Evolutionary conservation across 2,329 filamentous ascomycete species (phyloP), one percentile per base, ranked within the genome.

Genomic region (Leptographium lundbergii): DNA sequence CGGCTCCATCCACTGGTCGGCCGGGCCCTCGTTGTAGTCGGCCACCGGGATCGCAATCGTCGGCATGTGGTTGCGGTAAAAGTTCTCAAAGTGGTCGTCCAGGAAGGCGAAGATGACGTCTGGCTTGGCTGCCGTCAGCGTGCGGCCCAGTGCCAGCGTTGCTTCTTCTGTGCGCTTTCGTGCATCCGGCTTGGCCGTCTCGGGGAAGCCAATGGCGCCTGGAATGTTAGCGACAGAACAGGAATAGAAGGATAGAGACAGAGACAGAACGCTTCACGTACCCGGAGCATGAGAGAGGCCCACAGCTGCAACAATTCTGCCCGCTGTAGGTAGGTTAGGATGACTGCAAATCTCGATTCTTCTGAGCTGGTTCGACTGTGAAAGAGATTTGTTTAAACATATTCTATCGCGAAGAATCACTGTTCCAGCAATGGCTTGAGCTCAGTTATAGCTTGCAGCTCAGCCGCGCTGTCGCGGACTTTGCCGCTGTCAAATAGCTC

Each of bases 11-110:
- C 59, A 61, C 57, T 62, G 61, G 54, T 62, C 61, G 27, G 61
- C 59, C n/a, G 61, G 61, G 48, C 61, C 61, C 24, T 57, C 57
- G 56, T 62, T 55, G 55, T 45, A 57, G 6, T 61, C 61, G n/a
- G 61, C 56, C 11, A 61, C 57, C 47, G 57, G 36, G 36, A 62
- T 39, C n/a, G 61, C 61, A 36, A 62, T 62, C 14, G 57, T 52
- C 14, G 61, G 61, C 61, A 62, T 62, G 54, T 59, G 61, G 54
- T 62, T 62, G 57, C 61, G 61, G 61, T 61, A 62, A 45, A 62
- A 62, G 48, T 62, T 62, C 56, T 62, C 61, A 57, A 62, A 62
- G 59, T 62, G 61, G 57, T 62, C 61, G 42, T 62, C 61, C 10
- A 61, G 59, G 17, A 62, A 62, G 24, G 61, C 61, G 56, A 62